phyloP scores from a whole-genome alignment of 176 grass and related monocot species.

The Aegilops umbellulata region DNA sequence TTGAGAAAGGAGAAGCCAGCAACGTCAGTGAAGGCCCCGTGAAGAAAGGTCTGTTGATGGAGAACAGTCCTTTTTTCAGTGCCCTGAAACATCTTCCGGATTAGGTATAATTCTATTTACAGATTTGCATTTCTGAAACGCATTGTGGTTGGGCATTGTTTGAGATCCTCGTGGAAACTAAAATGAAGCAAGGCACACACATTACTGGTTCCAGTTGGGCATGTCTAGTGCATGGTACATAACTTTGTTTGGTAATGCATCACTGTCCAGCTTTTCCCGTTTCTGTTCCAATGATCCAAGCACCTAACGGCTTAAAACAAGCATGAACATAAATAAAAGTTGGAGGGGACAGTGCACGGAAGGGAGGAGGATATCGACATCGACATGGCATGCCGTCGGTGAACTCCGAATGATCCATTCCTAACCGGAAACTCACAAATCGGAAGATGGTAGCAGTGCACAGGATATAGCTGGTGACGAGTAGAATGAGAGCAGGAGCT shows the following conservation, averaged over 20 bases:
- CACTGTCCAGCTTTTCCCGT: slow-evolving; percentile 13
- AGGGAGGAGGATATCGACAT: neutral
- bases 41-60: too few species aligned
- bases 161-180: neutral
- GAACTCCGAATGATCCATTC: neutral
- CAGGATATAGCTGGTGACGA: neutral
- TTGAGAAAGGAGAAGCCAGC: too few species aligned
- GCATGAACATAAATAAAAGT: neutral
- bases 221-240: neutral
- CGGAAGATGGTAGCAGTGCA: neutral
- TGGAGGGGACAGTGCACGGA: neutral
- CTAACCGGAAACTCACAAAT: neutral
- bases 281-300: neutral
- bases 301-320: slow-evolving; percentile 13
- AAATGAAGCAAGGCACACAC: neutral
- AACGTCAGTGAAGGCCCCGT: too few species aligned
- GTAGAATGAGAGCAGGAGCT: neutral
- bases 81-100: neutral
- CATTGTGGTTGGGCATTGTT: neutral
- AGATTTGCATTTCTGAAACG: neutral
- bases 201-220: neutral
- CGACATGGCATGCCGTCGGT: neutral
- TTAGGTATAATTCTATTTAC: neutral
- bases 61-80: neutral
- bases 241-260: slow-evolving; percentile 36